Conservation (phyloP, 2,329 filamentous ascomycete species). For the Stachybotrys echinatus region DNA sequence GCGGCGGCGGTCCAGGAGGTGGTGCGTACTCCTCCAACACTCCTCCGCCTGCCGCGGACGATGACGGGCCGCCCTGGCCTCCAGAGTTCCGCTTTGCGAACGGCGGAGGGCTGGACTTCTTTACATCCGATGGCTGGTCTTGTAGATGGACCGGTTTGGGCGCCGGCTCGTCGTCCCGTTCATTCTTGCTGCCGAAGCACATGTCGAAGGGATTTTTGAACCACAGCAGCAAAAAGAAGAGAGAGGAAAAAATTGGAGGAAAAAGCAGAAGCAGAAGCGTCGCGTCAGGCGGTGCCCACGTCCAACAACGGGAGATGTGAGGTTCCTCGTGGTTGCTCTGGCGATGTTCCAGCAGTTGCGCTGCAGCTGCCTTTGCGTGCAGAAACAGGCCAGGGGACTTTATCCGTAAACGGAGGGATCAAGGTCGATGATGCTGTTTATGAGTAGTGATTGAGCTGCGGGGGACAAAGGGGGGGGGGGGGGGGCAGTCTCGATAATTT, state of each 20-base stretch:
- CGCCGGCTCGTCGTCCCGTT: constrained; percentile 29
- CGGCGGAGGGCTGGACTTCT: constrained; percentile 9
- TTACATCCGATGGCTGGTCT: constrained; percentile 19
- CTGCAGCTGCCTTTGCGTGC: too few species aligned
- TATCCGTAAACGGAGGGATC: too few species aligned
- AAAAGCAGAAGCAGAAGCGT: too few species aligned
- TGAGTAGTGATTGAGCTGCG: too few species aligned
- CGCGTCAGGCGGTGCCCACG: too few species aligned
- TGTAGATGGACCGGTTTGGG: constrained; percentile 28
- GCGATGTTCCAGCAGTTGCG: too few species aligned
- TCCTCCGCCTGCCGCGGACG: background rate
- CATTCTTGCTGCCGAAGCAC: constrained; percentile 45
- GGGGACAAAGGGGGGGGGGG: too few species aligned
- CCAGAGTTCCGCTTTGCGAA: constrained; percentile 3
- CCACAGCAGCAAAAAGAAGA: background rate
- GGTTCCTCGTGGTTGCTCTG: too few species aligned
- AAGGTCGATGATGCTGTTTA: too few species aligned
- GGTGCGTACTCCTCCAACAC: constrained; percentile 3
- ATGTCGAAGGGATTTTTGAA: constrained; percentile 20
- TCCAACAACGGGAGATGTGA: too few species aligned
- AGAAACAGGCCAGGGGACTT: too few species aligned
- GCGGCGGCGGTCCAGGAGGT: background rate
- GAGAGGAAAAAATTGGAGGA: background rate
- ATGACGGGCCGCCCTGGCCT: background rate
- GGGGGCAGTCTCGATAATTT: too few species aligned